Conservation (phyloP, 345 rosid genomes). For the Trapa incisa region DNA sequence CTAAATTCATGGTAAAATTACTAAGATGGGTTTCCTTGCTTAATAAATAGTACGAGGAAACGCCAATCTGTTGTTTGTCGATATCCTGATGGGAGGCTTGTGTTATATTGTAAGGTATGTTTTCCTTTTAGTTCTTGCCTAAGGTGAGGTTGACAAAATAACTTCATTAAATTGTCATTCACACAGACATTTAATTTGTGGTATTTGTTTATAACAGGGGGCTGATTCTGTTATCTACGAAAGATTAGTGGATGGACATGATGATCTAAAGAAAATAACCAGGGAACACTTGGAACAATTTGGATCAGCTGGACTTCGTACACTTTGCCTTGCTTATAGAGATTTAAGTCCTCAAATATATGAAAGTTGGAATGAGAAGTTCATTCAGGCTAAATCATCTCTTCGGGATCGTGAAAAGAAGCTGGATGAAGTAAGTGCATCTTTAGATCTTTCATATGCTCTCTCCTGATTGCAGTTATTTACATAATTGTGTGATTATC, state of each 20-base stretch:
- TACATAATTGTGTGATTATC: background rate
- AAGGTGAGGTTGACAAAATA: constrained; percentile 4
- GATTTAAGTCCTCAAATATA: constrained; percentile 62
- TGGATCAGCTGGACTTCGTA: constrained; percentile 95
- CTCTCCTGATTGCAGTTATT: background rate
- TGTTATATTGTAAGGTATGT: constrained; percentile 86
- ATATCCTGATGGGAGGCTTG: constrained; percentile 90
- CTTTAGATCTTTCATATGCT: background rate
- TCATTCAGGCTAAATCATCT: constrained; percentile 92
- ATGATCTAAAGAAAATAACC: constrained; percentile 56
- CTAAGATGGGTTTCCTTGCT: constrained; percentile 4
- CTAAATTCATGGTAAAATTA: background rate
- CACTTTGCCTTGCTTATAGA: constrained; percentile 91
- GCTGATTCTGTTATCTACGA: constrained; percentile 94
- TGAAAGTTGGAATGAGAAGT: constrained; percentile 95
- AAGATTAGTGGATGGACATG: constrained; percentile 65
- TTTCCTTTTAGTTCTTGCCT: constrained; percentile 10
- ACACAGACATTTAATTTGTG: constrained; percentile 3
- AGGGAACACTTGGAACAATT: constrained; percentile 86
- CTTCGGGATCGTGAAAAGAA: constrained; percentile 92
- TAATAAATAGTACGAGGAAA: constrained; percentile 72
- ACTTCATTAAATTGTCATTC: constrained; percentile 21
- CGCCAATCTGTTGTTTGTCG: constrained; percentile 99
- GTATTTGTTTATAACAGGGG: constrained; percentile 49
- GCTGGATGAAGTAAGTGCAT: constrained; percentile 72